Evolutionary conservation across 2,329 filamentous ascomycete genomes (phyloP), one percentile per base, ranked within the genome.

Genomic region (Aspergillus awamori): DNA sequence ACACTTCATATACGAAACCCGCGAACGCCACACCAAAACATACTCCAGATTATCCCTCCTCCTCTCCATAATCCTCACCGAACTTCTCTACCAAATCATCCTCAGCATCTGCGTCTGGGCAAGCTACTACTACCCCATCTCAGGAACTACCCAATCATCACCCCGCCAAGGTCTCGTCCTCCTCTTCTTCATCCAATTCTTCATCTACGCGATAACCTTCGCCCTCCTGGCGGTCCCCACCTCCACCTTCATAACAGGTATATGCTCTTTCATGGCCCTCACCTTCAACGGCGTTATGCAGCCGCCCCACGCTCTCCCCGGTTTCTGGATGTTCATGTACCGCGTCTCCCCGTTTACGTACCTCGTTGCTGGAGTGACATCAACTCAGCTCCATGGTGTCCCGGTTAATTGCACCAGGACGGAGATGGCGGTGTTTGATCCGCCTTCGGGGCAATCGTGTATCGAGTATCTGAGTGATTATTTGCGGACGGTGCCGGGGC

Each of bases 11-110:
- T 96, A 95, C 76, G 92, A 96, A 76, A 90, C 90, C 43, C 91
- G 91, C 57, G 92, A 96, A 78, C 87, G 91, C 2, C 92, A 91
- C 0, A 91, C 88, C 60, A 93, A 93, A 79, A 87, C 90, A 0
- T 96, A 96, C 78, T 87, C 87, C 57, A 96, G 92, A 92, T 88
- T 90, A 74, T 86, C 91, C 5, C 96, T 96, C 73, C 90, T 96
- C 83, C 80, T 94, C 26, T 87, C 89, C 59, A 91, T 93, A 75
- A 90, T 97, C 67, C 78, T 93, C 28, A 91, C 93, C 58, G 93
- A 97, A 74, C 78, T 97, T 2, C 91, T 92, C 0, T 97, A 91
- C 89, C 92, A 95, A 75, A 84, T 87, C 0, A 75, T 95, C 28
- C 69, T 92, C 84, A 86, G 89, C 4, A 83, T 89, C 11, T 77